These are phyloP conservation scores for Sporisorium scitamineum DNA, from an alignment of 1,284 basidiomycete genomes.

Conservation along the genomic window DNA sequence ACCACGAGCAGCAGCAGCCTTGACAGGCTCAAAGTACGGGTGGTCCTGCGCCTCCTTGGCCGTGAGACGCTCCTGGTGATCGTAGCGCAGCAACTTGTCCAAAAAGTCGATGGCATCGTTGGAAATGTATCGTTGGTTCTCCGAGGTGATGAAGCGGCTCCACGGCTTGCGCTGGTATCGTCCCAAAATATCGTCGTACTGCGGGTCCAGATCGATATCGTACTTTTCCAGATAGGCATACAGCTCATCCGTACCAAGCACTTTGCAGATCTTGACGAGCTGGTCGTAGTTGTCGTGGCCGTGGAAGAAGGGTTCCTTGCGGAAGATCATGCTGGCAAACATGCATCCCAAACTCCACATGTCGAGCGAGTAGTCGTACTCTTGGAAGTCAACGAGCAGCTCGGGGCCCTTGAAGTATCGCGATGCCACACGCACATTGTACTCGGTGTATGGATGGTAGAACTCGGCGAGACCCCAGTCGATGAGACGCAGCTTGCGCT, in stretches of 20 bases:
- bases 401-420: slow-evolving; percentile 99
- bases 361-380: slow-evolving; percentile 89
- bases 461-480: slow-evolving; percentile 99
- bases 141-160: slow-evolving; percentile 71
- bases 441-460: slow-evolving; percentile 96
- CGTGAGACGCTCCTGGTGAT: slow-evolving; percentile 95
- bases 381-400: slow-evolving; percentile 95
- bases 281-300: slow-evolving; percentile 99
- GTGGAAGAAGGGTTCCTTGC: slow-evolving; percentile 99
- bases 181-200: slow-evolving; percentile 69
- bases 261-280: slow-evolving; percentile 97
- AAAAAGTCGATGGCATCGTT: slow-evolving; percentile 82
- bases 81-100: slow-evolving; percentile 94
- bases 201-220: slow-evolving; percentile 76
- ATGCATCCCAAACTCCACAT: slow-evolving; percentile 99
- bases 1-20: slow-evolving; percentile 47
- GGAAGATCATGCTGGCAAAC: slow-evolving; percentile 88
- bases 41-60: slow-evolving; percentile 73
- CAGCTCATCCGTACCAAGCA: slow-evolving; percentile 94
- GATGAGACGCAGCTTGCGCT: slow-evolving; percentile 92
- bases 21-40: slow-evolving; percentile 65
- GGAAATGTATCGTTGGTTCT: slow-evolving; percentile 97
- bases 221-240: slow-evolving; percentile 75
- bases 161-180: slow-evolving; percentile 90
- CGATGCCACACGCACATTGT: slow-evolving; percentile 97